Base-by-base conservation (phyloP, 2,329 filamentous ascomycete species). In the Endocalyx cinctus region DNA sequence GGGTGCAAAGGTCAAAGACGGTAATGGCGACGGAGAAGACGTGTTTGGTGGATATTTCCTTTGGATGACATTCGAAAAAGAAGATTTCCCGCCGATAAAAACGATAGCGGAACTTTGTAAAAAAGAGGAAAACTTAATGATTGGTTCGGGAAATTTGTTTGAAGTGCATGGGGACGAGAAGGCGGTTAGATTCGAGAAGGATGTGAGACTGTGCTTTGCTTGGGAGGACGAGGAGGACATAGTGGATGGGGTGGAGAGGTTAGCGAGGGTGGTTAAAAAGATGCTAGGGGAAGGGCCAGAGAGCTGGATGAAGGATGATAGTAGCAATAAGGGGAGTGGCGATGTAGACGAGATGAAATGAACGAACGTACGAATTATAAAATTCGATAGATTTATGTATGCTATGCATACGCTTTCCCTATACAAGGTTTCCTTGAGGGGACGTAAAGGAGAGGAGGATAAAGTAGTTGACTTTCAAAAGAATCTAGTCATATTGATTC, bases 11-110 rank as follows among this genome's bases (percentile, higher is more conserved):
- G 55, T 67, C 20, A 51, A 55, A 17, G 56, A 63, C 46, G 58
- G 12, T 4, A 7, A 10, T 14, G 25, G 23, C n/a, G 20, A 5
- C 11, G 37, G 33, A 16, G 59, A 72, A 35, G 48, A 57, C 2
- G 57, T 81, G 4, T 82, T 81, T 18, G 88, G 88, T 0, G 88
- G 88, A 0, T 95, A 90, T 55, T 95, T 94, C 56, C 66, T 94
- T 29, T 95, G 87, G 87, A 59, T 94, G 17, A 70, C 67, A 2
- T 58, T 94, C 5, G 27, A 64, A 3, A 23, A 23, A 5, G 27
- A 20, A 5, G 16, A 5, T 5, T 43, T 43, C 39, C 61, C 82
- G 34, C 65, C 69, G 7, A 77, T 72, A 22, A 62, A 61, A 19
- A 67, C 70, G 6, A 64, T 87, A 19, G 74, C 75, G 6, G 60